These are phyloP conservation scores for Ambrosia artemisiifolia DNA, from an alignment of 129 eudicot species.

Conservation along the genomic window DNA sequence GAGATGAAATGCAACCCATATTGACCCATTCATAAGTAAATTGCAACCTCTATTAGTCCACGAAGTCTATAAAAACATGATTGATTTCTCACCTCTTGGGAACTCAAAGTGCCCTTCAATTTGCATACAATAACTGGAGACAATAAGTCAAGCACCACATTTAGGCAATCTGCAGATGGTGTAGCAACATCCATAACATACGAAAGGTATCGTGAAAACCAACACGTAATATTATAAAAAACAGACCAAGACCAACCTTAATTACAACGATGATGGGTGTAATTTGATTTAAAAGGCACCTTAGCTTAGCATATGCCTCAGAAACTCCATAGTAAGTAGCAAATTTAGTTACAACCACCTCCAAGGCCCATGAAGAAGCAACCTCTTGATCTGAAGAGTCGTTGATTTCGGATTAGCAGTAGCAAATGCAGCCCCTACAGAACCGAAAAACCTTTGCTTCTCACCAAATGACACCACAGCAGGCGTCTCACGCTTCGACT, in stretches of 20 bases:
- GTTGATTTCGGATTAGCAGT: too few species aligned
- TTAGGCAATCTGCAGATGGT: conserved; percentile 84
- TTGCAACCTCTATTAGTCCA: too few species aligned
- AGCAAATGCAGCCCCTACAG: too few species aligned
- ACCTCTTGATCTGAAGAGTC: too few species aligned
- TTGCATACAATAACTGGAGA: conserved; percentile 52
- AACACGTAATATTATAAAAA: not conserved
- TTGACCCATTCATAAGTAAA: too few species aligned
- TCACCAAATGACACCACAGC: too few species aligned
- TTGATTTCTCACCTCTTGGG: conserved; percentile 66
- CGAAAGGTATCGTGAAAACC: conserved; percentile 60
- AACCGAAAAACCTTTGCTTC: too few species aligned
- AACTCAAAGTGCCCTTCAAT: conserved; percentile 52
- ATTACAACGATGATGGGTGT: not conserved
- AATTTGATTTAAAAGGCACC: conserved; percentile 33
- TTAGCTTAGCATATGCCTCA: conserved; percentile 72
- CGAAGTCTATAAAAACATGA: too few species aligned
- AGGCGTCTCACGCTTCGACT: too few species aligned
- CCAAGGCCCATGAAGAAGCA: conserved; percentile 70
- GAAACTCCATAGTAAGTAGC: conserved; percentile 77
- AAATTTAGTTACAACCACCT: conserved; percentile 73
- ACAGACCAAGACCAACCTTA: not conserved
- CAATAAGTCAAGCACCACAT: conserved; percentile 66
- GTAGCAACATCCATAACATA: conserved; percentile 92
- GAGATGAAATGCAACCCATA: too few species aligned